phyloP scores from a whole-genome alignment of 2,329 filamentous ascomycete species.

The Hymenoscyphus repandus region DNA sequence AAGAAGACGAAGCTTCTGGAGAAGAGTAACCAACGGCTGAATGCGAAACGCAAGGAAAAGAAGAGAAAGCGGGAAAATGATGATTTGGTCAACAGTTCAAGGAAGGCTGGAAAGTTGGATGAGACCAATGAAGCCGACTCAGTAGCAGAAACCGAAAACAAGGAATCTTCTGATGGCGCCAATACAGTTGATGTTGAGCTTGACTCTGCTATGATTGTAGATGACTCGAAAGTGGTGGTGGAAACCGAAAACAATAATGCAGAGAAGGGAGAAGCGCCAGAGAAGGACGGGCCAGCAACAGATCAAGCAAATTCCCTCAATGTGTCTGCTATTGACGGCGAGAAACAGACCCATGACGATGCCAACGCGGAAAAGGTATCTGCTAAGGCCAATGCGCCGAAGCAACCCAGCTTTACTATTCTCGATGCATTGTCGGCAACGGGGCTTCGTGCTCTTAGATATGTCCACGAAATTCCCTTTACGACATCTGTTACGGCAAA shows the following conservation, averaged over 20 bases:
- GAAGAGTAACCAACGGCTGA: conserved; percentile 33
- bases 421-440: conserved; percentile 93
- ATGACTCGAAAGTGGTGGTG: background rate
- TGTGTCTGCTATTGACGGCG: background rate
- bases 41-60: conserved; percentile 39
- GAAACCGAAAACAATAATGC: background rate
- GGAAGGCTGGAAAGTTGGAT: conserved; percentile 33
- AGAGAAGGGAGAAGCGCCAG: background rate
- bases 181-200: background rate
- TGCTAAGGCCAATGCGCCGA: background rate
- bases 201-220: background rate
- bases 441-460: conserved; percentile 83
- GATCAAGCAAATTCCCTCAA: background rate
- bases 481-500: conserved; percentile 81
- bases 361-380: background rate
- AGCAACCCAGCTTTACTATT: conserved; percentile 59
- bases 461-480: conserved; percentile 85
- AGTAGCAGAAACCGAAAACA: background rate
- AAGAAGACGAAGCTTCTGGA: conserved; percentile 39
- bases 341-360: background rate
- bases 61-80: conserved; percentile 42
- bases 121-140: conserved; percentile 6
- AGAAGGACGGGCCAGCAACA: background rate
- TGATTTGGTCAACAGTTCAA: conserved; percentile 26
- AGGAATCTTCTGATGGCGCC: background rate